These are phyloP conservation scores for Pseudogymnoascus sp. DNA, from an alignment of 2,329 filamentous ascomycete genomes.

Conservation along the genomic window DNA sequence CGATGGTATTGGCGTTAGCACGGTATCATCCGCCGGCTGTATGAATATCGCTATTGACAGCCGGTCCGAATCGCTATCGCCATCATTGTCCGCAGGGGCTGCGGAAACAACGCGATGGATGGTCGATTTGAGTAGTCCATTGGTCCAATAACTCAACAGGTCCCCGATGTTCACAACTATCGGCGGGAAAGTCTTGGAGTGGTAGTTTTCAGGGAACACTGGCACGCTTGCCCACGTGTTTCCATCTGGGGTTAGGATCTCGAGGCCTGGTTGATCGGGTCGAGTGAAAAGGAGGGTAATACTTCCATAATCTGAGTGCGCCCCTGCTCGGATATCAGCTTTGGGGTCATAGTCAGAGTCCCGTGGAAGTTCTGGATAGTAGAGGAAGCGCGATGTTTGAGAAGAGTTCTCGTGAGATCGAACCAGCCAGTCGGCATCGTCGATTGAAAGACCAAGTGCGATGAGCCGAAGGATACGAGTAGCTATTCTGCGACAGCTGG, in stretches of 20 bases:
- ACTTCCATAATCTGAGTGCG: slow-evolving; percentile 73
- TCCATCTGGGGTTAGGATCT: slow-evolving; percentile 56
- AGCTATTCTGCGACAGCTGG: slow-evolving; percentile 64
- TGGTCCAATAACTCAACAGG: slow-evolving; percentile 77
- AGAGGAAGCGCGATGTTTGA: slow-evolving; percentile 49
- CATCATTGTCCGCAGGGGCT: slow-evolving; percentile 37
- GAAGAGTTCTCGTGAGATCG: slow-evolving; percentile 38
- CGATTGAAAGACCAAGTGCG: slow-evolving; percentile 62
- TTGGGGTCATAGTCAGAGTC: slow-evolving; percentile 37
- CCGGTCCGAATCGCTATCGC: slow-evolving; percentile 35
- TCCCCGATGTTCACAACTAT: slow-evolving; percentile 67
- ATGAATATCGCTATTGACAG: slow-evolving; percentile 64
- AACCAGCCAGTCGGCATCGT: slow-evolving; percentile 40
- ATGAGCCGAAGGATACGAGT: slow-evolving; percentile 66
- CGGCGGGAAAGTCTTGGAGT: slow-evolving; percentile 44
- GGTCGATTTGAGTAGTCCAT: slow-evolving; percentile 75
- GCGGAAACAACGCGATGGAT: slow-evolving; percentile 81
- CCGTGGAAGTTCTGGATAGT: slow-evolving; percentile 51
- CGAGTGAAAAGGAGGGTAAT: slow-evolving; percentile 76
- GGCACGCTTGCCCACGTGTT: slow-evolving; percentile 55
- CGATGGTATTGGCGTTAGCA: slow-evolving; percentile 52
- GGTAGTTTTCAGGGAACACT: slow-evolving; percentile 52
- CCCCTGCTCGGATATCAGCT: slow-evolving; percentile 73
- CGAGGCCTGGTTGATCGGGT: slow-evolving; percentile 73
- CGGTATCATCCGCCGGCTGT: slow-evolving; percentile 47